Evolutionary conservation across 495 filamentous ascomycete genomes (phyloP).

Genomic region (Aspergillus carlsbadensis): DNA sequence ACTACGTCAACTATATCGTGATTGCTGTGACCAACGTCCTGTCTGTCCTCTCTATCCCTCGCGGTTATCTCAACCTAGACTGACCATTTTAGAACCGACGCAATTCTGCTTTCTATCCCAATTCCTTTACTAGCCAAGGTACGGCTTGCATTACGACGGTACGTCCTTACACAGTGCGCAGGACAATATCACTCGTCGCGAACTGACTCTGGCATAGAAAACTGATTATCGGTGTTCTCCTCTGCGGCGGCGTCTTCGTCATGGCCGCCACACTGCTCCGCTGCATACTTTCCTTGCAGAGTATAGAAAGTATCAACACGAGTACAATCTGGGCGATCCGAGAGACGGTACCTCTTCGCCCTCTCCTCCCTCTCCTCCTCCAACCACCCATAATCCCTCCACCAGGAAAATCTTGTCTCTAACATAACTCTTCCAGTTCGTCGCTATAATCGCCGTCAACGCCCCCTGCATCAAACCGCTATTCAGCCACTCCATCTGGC

Average conservation of each 20-base stretch:
- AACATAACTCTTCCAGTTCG: slow-evolving; percentile 19
- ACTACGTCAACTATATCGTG: slow-evolving; percentile 20
- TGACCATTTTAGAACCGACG: slow-evolving; percentile 22
- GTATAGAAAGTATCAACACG: slow-evolving; percentile 21
- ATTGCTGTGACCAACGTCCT: slow-evolving; percentile 18
- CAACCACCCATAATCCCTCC: neutral
- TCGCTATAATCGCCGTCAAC: slow-evolving; percentile 26
- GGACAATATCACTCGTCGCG: neutral
- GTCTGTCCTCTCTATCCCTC: slow-evolving; percentile 7
- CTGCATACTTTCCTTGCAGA: slow-evolving; percentile 21
- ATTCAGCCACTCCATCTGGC: slow-evolving; percentile 16
- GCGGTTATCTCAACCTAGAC: neutral
- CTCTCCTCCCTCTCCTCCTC: neutral
- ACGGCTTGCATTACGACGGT: slow-evolving; percentile 18
- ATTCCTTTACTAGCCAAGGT: slow-evolving; percentile 21
- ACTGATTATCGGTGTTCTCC: slow-evolving; percentile 19
- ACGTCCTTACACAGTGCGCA: neutral
- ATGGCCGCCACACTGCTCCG: slow-evolving; percentile 24
- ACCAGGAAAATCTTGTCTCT: neutral
- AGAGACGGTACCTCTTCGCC: slow-evolving; percentile 25
- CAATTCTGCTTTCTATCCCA: slow-evolving; percentile 17
- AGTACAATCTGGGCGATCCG: slow-evolving; percentile 26
- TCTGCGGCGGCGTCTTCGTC: slow-evolving; percentile 24
- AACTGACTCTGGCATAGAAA: slow-evolving; percentile 10
- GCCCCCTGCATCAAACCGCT: slow-evolving; percentile 24